Conservation (phyloP, 1,139 yeast species). For the Saccharomyces hybrid region DNA sequence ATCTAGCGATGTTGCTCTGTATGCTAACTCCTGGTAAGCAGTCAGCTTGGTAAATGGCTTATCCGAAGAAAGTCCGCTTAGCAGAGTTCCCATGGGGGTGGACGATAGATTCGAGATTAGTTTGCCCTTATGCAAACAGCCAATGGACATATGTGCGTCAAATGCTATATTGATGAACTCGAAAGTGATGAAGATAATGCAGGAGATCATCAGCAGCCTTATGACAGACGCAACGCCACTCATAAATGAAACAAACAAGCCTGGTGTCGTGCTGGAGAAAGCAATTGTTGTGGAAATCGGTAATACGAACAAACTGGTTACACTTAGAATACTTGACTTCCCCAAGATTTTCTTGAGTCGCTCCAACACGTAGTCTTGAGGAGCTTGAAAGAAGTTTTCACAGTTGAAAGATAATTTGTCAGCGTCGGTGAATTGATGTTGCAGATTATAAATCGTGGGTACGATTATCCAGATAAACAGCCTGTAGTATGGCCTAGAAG, state of each 20-base stretch:
- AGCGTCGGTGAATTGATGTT: slow-evolving; percentile 51
- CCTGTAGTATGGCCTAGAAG: slow-evolving; percentile 19
- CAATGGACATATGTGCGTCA: too few relatives aligned
- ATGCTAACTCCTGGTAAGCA: too few relatives aligned
- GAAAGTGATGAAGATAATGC: too few relatives aligned
- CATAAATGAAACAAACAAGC: neutral
- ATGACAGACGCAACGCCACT: too few relatives aligned
- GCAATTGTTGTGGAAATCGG: slow-evolving; percentile 14
- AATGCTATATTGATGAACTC: too few relatives aligned
- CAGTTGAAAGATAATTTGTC: slow-evolving; percentile 48
- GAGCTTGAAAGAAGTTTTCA: slow-evolving; percentile 35
- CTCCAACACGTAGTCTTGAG: slow-evolving; percentile 30
- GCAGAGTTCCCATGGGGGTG: too few relatives aligned
- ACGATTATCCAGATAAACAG: slow-evolving; percentile 29
- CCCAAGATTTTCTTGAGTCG: slow-evolving; percentile 15
- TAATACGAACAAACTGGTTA: slow-evolving; percentile 2
- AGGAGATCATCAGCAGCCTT: too few relatives aligned
- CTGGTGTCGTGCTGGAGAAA: slow-evolving; percentile 8
- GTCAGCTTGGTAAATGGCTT: too few relatives aligned
- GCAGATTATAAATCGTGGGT: slow-evolving; percentile 46
- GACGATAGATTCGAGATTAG: too few relatives aligned
- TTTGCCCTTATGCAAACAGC: too few relatives aligned
- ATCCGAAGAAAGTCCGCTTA: too few relatives aligned
- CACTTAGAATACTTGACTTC: slow-evolving; percentile 16
- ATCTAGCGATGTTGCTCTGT: too few relatives aligned